Base-by-base conservation (phyloP, 139 green algal genomes). In the Pedinophyceae sp. region DNA sequence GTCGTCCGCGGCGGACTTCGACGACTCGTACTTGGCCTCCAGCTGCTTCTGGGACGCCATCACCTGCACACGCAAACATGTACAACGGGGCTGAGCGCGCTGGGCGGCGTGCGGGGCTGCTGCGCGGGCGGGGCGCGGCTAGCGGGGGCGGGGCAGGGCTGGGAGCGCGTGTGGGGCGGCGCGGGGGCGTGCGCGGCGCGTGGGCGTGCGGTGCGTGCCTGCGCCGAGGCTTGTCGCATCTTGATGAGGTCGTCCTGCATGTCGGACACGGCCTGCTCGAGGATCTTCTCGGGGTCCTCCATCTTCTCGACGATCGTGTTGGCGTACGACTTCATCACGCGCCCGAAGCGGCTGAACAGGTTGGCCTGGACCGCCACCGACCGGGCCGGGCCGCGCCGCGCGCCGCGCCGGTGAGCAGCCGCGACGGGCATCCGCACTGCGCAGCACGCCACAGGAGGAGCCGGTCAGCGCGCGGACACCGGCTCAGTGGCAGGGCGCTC, bases 181-280 rank as follows among this genome's bases (percentile, higher is more conserved):
- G 38, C 13, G 13, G 38, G 38, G 38, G 38, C 38, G 38, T 13
- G 16, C 13, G 38, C 38, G 13, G 16, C 38, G 38, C 38, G 38
- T 16, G 38, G 38, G 38, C 16, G 16, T 45, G 38, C 38, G 38
- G 38, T 13, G 38, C 13, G 38, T 16, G 88, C 81, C 78, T 95
- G 82, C 1, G 92, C 92, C 29, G 87, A 82, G 10, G 89, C 88
- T 62, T 99, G 92, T 6, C 92, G 73, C 81, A 99, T 87, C 62
- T 93, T 94, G 55, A 95, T 89, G 13, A 99, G 75, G 60, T 99
- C 92, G 47, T 74, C 70, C 71, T 97, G 83, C 89, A 99, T 97
- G 58, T 99, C 92, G 24, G 73, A 71, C 27, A 99, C 92, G 0
- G 92, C 86, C 71, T 92, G 78, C 29, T 99, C 92, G 55, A 99